These are phyloP conservation scores for Barnettozyma wickerhamii DNA, from an alignment of 805 yeast species.

Conservation along the genomic window DNA sequence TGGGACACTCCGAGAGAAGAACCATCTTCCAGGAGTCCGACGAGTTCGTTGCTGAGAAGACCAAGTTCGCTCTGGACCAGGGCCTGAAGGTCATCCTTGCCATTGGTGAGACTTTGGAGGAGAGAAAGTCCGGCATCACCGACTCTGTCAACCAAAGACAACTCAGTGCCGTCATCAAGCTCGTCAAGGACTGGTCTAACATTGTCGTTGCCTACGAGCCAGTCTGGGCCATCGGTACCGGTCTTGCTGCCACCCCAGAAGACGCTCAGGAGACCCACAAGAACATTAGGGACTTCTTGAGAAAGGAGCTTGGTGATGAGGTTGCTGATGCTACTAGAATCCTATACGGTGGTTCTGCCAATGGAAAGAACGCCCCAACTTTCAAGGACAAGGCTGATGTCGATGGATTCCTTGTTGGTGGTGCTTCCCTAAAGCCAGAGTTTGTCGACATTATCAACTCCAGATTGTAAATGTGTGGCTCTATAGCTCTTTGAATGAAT, in stretches of 20 bases:
- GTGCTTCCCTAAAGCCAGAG: conserved; percentile 98
- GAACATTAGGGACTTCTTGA: conserved; percentile 79
- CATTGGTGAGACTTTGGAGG: conserved; percentile 96
- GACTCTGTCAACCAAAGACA: conserved; percentile 85
- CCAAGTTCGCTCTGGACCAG: conserved; percentile 85
- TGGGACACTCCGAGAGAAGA: conserved; percentile 99
- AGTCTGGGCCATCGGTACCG: conserved; percentile 99
- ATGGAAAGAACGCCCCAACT: conserved; percentile 85
- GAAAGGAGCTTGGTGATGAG: conserved; percentile 68
- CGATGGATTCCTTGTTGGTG: conserved; percentile 99
- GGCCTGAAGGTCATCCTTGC: conserved; percentile 92
- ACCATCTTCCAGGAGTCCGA: conserved; percentile 86
- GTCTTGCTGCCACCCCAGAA: conserved; percentile 96
- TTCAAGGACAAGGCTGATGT: conserved; percentile 92
- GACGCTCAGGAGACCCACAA: conserved; percentile 97
- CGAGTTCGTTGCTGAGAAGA: conserved; percentile 89
- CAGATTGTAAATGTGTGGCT: conserved; percentile 50
- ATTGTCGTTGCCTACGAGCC: conserved; percentile 98
- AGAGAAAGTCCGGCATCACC: conserved; percentile 86
- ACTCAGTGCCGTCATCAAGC: conserved; percentile 79
- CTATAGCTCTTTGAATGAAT: too few relatives aligned
- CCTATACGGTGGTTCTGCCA: conserved; percentile 98
- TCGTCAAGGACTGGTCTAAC: conserved; percentile 83
- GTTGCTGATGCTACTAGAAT: conserved; percentile 81
- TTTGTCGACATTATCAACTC: conserved; percentile 93